Percentiles rank a stretch among this genome's conserved stretches.
Evolutionary conservation across 148 eudicot species (phyloP).

Genomic region (Cornus florida): DNA sequence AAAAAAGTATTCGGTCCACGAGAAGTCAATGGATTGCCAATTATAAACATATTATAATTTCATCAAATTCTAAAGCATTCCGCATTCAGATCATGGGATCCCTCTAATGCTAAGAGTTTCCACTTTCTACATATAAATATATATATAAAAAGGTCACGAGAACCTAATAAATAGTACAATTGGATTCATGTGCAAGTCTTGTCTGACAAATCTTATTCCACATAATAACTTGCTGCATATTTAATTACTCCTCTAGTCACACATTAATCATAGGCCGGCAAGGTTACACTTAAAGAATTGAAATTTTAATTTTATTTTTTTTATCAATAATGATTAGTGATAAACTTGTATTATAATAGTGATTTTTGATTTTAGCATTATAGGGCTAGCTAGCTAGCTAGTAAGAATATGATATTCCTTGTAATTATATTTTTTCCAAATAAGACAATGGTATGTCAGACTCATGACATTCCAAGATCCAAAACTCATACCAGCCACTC

Average conservation of each 20-base stretch:
- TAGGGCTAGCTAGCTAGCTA: background rate
- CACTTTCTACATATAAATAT: too few relatives aligned
- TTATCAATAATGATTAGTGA: too few relatives aligned
- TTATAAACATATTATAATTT: too few relatives aligned
- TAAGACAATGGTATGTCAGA: slow-evolving; percentile 7
- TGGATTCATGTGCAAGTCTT: background rate
- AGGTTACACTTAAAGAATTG: too few relatives aligned
- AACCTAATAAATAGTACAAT: background rate
- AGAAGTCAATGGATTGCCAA: too few relatives aligned
- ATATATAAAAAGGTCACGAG: too few relatives aligned
- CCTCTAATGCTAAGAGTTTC: background rate
- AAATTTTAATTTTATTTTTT: too few relatives aligned
- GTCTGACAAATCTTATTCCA: background rate
- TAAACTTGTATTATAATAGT: too few relatives aligned
- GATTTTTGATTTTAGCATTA: too few relatives aligned
- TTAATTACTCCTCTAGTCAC: background rate
- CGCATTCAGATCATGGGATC: background rate
- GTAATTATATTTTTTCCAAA: background rate
- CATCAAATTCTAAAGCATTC: background rate
- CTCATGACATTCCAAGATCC: slow-evolving; percentile 12
- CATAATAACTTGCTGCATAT: background rate
- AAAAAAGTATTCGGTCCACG: too few relatives aligned
- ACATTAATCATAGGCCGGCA: background rate
- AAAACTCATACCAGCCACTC: slow-evolving; percentile 5
- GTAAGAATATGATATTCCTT: background rate